These are phyloP conservation scores for Neurospora hispaniola DNA, from an alignment of 495 filamentous ascomycete species.

Conservation along the genomic window DNA sequence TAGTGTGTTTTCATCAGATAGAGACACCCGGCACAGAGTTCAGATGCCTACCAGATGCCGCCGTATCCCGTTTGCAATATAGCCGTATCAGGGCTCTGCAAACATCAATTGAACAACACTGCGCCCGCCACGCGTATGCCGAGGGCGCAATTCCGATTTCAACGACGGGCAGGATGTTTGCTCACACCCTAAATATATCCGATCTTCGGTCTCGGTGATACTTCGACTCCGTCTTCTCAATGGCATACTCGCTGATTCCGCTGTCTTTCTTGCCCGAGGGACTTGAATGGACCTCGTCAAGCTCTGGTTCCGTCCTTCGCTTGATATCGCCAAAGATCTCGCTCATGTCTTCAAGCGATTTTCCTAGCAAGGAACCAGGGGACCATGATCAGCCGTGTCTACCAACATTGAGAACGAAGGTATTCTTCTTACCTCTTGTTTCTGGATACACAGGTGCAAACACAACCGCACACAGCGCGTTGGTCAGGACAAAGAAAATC, in stretches of 20 bases:
- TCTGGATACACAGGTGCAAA: constrained; percentile 43
- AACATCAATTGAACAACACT: neutral
- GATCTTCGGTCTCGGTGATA: too few species aligned
- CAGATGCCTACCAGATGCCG: too few species aligned
- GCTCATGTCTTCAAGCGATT: constrained; percentile 44
- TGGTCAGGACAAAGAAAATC: constrained; percentile 45
- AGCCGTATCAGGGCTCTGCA: too few species aligned
- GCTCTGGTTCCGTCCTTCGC: neutral
- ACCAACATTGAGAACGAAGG: neutral
- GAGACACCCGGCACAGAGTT: too few species aligned
- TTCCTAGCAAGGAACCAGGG: constrained; percentile 9
- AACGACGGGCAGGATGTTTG: neutral
- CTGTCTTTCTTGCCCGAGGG: neutral
- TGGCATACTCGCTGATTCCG: neutral
- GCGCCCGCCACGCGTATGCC: neutral
- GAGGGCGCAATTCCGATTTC: neutral
- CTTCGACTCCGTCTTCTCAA: neutral
- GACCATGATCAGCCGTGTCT: neutral
- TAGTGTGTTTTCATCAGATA: neutral
- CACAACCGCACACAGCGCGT: constrained; percentile 31
- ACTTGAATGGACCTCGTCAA: neutral
- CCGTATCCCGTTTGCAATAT: too few species aligned
- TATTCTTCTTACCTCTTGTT: constrained; percentile 28
- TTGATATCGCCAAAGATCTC: constrained; percentile 29
- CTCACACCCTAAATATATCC: too few species aligned